Evolutionary conservation across 495 filamentous ascomycete species (phyloP), one percentile per base, ranked within the genome.

Genomic region (Talaromyces wortmannii): DNA sequence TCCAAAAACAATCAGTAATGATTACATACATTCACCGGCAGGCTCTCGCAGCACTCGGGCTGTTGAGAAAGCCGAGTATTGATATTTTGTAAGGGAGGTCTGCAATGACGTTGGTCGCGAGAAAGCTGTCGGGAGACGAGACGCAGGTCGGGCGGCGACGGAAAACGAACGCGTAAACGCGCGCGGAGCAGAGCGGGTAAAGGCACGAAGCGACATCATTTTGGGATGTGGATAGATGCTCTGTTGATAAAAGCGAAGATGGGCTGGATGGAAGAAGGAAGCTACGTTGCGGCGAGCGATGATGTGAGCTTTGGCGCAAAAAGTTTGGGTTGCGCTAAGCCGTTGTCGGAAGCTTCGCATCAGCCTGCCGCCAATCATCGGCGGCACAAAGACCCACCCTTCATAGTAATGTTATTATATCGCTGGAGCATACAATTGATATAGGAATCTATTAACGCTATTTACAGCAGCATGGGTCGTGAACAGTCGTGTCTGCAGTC

Each of bases 191-290:
- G 88, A 81, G 65, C 89, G 88, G 60, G 84, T 77, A 52, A 89
- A 66, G 55, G 80, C 74, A 67, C 89, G 83, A 46, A 94, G 74
- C 50, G 88, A 90, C 67, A 91, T 70, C 90, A 92, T 94, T 16
- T 53, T 12, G n/a, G 10, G 10, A 31, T 43, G 59, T 57, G 60
- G 45, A 53, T 18, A 36, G 40, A 53, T 1, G 23, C 2, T 40
- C 13, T 2, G 8, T 8, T 42, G 50, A 44, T 44, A 23, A 13
- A 33, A 42, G 29, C 46, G 40, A 47, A 53, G 57, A 56, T 52
- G 50, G 52, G 47, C 31, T 59, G 53, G 59, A 48, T 55, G 61
- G 57, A 56, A 62, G 6, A 48, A 47, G 13, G 23, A 51, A 51
- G 46, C 48, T 60, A 57, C 50, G 15, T n/a, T 63, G 62, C 58